Percentiles rank a stretch among this genome's conserved stretches.
Evolutionary conservation across 2,329 filamentous ascomycete genomes (phyloP).

Genomic region (Sclerotinia sclerotiorum): DNA sequence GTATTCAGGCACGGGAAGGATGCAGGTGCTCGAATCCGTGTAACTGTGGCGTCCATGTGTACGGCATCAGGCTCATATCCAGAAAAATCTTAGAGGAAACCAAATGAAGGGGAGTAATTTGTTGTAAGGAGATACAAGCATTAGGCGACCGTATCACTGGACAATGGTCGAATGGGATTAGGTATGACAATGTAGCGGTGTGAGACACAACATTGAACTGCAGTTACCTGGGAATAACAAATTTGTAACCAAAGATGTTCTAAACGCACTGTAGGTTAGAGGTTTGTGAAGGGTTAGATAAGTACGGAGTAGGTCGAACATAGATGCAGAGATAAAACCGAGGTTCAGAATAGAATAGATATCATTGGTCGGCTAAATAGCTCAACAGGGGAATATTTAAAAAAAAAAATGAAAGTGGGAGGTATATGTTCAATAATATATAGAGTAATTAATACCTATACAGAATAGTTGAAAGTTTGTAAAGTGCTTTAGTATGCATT

Average conservation of each 20-base stretch:
- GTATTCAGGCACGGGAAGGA: slow-evolving; percentile 8
- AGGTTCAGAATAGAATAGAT: neutral
- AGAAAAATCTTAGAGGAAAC: neutral
- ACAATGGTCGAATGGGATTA: neutral
- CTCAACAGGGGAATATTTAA: neutral
- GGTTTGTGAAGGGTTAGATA: neutral
- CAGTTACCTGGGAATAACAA: neutral
- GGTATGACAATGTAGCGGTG: slow-evolving; percentile 6
- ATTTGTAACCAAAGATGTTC: slow-evolving; percentile 5
- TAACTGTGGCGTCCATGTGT: neutral
- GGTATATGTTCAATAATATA: neutral
- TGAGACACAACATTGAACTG: neutral
- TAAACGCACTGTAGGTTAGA: slow-evolving; percentile 6
- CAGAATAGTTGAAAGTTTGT: neutral
- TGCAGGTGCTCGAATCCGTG: neutral
- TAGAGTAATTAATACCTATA: neutral
- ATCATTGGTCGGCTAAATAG: slow-evolving; percentile 2
- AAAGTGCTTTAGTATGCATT: too few relatives aligned
- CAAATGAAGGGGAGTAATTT: neutral
- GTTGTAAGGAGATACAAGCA: neutral
- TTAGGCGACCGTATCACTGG: neutral
- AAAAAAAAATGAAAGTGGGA: neutral
- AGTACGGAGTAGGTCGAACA: too few relatives aligned
- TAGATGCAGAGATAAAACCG: neutral
- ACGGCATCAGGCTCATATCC: neutral